Evolutionary conservation across 2,329 filamentous ascomycete genomes (phyloP).

Genomic region (Plenodomus lindquistii): DNA sequence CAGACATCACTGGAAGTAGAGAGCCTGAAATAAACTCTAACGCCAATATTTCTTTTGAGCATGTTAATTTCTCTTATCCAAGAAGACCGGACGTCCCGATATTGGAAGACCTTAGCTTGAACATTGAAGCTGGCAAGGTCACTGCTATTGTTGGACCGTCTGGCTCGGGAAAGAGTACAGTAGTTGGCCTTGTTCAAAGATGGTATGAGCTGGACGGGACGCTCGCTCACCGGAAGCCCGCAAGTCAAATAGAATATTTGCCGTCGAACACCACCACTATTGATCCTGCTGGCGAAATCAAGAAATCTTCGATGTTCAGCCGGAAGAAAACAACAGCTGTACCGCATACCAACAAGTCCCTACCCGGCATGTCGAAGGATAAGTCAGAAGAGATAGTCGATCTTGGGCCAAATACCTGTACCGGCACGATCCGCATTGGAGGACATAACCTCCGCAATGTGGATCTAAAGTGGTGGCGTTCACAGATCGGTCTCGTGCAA

Average conservation of each 20-base stretch:
- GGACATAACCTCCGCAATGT: slow-evolving; percentile 31
- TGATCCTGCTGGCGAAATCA: slow-evolving; percentile 10
- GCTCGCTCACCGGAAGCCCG: slow-evolving; percentile 11
- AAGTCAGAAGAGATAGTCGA: slow-evolving; percentile 21
- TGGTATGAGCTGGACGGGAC: slow-evolving; percentile 65
- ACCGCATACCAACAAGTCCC: background rate
- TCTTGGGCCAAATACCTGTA: slow-evolving; percentile 37
- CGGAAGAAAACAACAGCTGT: slow-evolving; percentile 2
- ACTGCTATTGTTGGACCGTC: slow-evolving; percentile 76
- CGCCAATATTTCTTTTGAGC: slow-evolving; percentile 39
- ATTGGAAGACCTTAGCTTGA: slow-evolving; percentile 62
- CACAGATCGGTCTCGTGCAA: slow-evolving; percentile 50
- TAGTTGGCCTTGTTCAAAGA: slow-evolving; percentile 70
- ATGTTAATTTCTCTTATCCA: slow-evolving; percentile 45
- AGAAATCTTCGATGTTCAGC: slow-evolving; percentile 15
- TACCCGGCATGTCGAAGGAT: slow-evolving; percentile 1
- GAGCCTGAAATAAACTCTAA: slow-evolving; percentile 42
- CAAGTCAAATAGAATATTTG: slow-evolving; percentile 1
- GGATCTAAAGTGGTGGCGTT: slow-evolving; percentile 51
- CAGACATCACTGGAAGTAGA: slow-evolving; percentile 34
- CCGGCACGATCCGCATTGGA: slow-evolving; percentile 36
- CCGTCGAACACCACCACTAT: background rate
- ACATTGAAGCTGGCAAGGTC: slow-evolving; percentile 65
- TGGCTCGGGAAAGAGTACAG: slow-evolving; percentile 70
- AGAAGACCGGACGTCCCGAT: slow-evolving; percentile 65